Conservation (phyloP, 306 rosid genomes). For the Luffa aegyptiaca region DNA sequence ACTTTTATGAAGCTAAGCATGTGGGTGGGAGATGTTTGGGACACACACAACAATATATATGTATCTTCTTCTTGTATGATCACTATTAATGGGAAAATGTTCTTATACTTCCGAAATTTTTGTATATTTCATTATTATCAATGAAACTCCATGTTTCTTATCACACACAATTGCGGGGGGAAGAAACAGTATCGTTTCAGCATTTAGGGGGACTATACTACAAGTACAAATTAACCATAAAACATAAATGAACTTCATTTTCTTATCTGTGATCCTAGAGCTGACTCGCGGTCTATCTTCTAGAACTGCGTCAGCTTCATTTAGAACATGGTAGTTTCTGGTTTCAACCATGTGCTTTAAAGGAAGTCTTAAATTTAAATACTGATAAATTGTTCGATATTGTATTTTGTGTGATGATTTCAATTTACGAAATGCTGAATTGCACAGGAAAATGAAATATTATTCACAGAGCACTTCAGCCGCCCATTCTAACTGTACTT, state of each 20-base stretch:
- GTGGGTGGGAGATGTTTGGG: background rate
- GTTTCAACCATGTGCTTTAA: background rate
- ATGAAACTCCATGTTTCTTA: background rate
- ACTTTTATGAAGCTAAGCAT: background rate
- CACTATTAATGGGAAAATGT: background rate
- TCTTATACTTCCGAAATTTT: background rate
- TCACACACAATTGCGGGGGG: background rate
- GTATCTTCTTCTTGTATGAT: background rate
- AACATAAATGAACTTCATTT: background rate
- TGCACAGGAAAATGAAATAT: background rate
- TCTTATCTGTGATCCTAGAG: background rate
- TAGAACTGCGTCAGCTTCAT: background rate
- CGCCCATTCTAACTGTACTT: background rate
- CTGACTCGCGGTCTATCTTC: background rate
- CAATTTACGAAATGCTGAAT: background rate
- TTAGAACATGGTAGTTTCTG: background rate
- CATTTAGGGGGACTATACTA: background rate
- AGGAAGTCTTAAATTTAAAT: background rate
- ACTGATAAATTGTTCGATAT: background rate
- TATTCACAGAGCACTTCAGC: background rate
- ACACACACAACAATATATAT: background rate
- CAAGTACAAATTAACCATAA: background rate
- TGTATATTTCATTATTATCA: background rate
- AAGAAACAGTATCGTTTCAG: background rate
- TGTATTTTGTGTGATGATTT: background rate